These are phyloP conservation scores for Quercus ilex DNA, from an alignment of 306 rosid genomes.

Conservation along the genomic window DNA sequence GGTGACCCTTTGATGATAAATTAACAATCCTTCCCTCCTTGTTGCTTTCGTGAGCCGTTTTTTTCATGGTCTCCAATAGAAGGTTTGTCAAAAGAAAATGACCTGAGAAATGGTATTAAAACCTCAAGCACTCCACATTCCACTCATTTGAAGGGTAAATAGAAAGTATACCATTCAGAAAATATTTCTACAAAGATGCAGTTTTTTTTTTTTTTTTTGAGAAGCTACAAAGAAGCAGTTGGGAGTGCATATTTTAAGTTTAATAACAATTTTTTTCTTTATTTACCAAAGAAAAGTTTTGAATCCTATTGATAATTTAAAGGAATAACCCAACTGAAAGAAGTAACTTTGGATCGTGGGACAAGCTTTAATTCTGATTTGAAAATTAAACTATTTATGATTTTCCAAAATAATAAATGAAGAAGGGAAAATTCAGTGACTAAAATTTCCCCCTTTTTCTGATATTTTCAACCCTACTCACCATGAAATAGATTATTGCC, in stretches of 20 bases:
- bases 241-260: too few species aligned
- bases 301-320: neutral
- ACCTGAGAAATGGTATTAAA: conserved; percentile 40
- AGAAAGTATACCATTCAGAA: neutral
- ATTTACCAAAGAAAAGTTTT: neutral
- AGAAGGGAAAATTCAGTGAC: neutral
- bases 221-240: neutral
- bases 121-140: neutral
- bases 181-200: conserved; percentile 1
- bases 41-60: conserved; percentile 48
- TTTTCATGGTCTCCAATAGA: conserved; percentile 74
- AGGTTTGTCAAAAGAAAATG: conserved; percentile 84
- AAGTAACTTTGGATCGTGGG: neutral
- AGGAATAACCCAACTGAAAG: neutral
- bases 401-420: neutral
- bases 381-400: neutral
- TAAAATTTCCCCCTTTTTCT: neutral
- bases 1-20: conserved; percentile 63
- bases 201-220: too few species aligned
- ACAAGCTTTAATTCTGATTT: neutral
- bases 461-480: neutral
- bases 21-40: conserved; percentile 74
- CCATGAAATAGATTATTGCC: neutral
- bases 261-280: neutral
- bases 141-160: neutral